Evolutionary conservation across 768 basidiomycete genomes (phyloP), one percentile per base, ranked within the genome.

Genomic region (Psilocybe tampanensis): DNA sequence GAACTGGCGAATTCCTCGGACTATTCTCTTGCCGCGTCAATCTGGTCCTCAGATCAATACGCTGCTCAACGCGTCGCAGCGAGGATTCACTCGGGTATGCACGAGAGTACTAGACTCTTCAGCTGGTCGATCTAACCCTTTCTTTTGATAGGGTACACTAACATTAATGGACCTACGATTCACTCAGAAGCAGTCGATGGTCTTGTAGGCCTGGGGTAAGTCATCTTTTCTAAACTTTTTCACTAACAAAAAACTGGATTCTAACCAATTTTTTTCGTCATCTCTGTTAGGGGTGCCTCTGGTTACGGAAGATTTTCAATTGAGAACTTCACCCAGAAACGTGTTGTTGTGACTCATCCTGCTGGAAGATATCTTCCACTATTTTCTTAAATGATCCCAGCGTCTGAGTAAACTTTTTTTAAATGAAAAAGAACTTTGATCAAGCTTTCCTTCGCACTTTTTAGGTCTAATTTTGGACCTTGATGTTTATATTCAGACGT

Each of bases 221-320:
- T 70, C 12, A 18, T n/a, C 13, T 15, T 39, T 22, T 18, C 2
- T 50, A 9, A 29, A 11, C 29, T 51, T 17, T n/a, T n/a, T n/a
- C n/a, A n/a, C n/a, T n/a, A n/a, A n/a, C n/a, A n/a, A n/a, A n/a
- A n/a, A n/a, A n/a, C n/a, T n/a, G n/a, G 17, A 15, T 47, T 1
- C 18, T 21, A 18, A 9, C 29, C 12, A 11, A 4, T 9, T 34
- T 3, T 19, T 18, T 32, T n/a, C 56, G 5, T n/a, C 19, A 41
- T 33, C 39, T 19, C 36, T 29, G 45, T 15, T 59, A 80, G 78
- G 17, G 78, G 78, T 12, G 59, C 72, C 24, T 78, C 78, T 34
- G 84, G 81, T 0, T 85, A 83, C 59, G 83, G 82, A 2, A 69
- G 79, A 22, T 84, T 83, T 60, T 76, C 78, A 44, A 68, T 85